Percentiles rank a stretch among this genome's conserved stretches.
Evolutionary conservation across 108 stramenopile species (phyloP).

Genomic region (Phaeodactylum tricornutum): DNA sequence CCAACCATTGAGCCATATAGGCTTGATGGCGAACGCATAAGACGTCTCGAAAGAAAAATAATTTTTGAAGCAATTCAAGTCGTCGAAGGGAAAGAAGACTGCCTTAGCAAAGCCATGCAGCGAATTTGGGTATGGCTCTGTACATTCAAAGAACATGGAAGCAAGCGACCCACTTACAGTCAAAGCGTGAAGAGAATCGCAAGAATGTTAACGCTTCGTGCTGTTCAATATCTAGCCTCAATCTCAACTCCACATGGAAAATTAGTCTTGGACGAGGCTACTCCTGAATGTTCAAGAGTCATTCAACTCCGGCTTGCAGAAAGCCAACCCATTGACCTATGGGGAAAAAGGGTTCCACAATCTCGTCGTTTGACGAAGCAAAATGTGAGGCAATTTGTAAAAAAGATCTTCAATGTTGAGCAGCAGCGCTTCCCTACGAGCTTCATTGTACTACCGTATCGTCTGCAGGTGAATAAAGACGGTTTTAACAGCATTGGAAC

Average conservation of each 20-base stretch:
- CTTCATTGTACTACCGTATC: slow-evolving; percentile 48
- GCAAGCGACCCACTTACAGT: slow-evolving; percentile 16
- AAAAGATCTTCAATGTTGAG: slow-evolving; percentile 29
- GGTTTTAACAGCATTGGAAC: slow-evolving; percentile 27
- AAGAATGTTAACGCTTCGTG: slow-evolving; percentile 8
- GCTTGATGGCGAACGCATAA: slow-evolving; percentile 23
- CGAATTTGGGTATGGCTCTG: slow-evolving; percentile 43
- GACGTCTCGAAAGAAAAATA: slow-evolving; percentile 25
- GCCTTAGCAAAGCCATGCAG: slow-evolving; percentile 9
- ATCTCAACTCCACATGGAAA: slow-evolving; percentile 12
- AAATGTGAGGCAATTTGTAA: slow-evolving; percentile 12
- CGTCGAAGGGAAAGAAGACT: background rate
- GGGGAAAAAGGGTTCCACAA: background rate
- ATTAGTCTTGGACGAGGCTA: slow-evolving; percentile 18
- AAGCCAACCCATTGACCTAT: background rate
- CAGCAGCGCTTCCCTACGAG: slow-evolving; percentile 25
- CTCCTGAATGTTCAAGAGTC: slow-evolving; percentile 10
- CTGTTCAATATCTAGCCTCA: slow-evolving; percentile 17
- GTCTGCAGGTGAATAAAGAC: slow-evolving; percentile 17
- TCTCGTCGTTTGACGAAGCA: background rate
- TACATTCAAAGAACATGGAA: slow-evolving; percentile 17
- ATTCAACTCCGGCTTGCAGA: slow-evolving; percentile 15
- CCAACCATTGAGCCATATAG: slow-evolving; percentile 30
- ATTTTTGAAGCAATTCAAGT: slow-evolving; percentile 10
- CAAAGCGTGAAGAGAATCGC: slow-evolving; percentile 24